Percentiles rank a stretch among this genome's conserved stretches.
Evolutionary conservation across 208 protist species (phyloP).

Genomic region (Leishmania tropica): DNA sequence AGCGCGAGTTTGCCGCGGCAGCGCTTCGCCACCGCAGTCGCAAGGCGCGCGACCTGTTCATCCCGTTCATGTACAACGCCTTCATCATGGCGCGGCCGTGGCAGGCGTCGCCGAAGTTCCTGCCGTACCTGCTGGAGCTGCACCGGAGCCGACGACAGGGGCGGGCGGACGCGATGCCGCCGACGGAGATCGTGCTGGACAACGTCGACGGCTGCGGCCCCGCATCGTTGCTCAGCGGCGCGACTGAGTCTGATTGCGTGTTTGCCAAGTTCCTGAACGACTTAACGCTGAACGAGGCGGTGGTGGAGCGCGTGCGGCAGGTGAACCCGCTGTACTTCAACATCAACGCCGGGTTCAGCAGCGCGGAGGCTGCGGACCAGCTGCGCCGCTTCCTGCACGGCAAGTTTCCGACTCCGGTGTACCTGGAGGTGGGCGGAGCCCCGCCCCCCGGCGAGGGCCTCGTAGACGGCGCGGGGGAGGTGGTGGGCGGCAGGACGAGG

Average conservation of each 20-base stretch:
- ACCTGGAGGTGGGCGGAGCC: constrained; percentile 20
- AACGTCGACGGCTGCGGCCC: constrained; percentile 61
- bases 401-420: constrained; percentile 25
- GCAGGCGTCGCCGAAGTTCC: constrained; percentile 47
- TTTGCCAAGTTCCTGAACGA: constrained; percentile 36
- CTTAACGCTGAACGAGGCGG: constrained; percentile 3
- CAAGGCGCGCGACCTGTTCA: constrained; percentile 34
- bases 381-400: constrained; percentile 29
- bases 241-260: constrained; percentile 38
- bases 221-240: constrained; percentile 34
- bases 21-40: constrained; percentile 34
- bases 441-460: background rate
- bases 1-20: constrained; percentile 34
- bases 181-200: constrained; percentile 40
- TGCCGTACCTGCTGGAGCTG: constrained; percentile 28
- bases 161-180: background rate
- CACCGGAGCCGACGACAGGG: background rate
- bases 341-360: constrained; percentile 34
- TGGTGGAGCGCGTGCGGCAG: constrained; percentile 13
- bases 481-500: no score
- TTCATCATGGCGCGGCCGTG: constrained; percentile 65
- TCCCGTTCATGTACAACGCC: constrained; percentile 72
- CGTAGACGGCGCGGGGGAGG: background rate
- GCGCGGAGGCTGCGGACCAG: constrained; percentile 6
- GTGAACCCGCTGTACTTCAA: constrained; percentile 45